Evolutionary conservation across 2,329 filamentous ascomycete species (phyloP), one percentile per base, ranked within the genome.

Genomic region (Fusarium newnesense): DNA sequence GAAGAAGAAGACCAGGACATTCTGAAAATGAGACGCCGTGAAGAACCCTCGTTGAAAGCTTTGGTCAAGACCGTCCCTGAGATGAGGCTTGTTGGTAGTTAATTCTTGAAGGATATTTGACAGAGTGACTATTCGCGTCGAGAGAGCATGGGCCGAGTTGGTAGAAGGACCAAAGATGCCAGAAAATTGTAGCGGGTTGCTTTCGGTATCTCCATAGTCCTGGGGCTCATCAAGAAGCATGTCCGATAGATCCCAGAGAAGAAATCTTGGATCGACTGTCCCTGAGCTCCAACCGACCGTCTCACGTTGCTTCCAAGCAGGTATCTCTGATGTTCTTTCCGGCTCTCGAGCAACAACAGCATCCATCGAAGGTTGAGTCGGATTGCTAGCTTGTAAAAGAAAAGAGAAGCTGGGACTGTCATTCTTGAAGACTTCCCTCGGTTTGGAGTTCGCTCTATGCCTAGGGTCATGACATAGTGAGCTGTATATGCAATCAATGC

Each of bases 201-300:
- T 2, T 3, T 30, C 32, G 0, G 10, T 16, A 1, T n/a, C 13
- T 3, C 16, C 9, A 7, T 42, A 70, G 3, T 36, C 30, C 1
- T 32, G 24, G 0, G 60, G 26, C 4, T 73, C 66, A 6, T 70
- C 43, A 2, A 73, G 37, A 13, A 73, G 13, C 34, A 70, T 73
- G 1, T 70, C 39, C 1, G 70, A 56, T 2, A 73, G 24, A 21
- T 70, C 46, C 4, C 73, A 24, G 6, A 73, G 52, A 7, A 73
- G 70, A 12, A 67, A 49, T 3, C 21, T 53, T 1, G 70, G 70
- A 9, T 73, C 60, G 36, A 73, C 28, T 1, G 70, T 73, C 3
- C 13, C 47, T 12, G 39, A 5, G 11, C 12, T 26, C 36, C 15
- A 60, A 16, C 21, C 15, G 1, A 28, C 32, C 12, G 43, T n/a